Conservation (phyloP, 495 filamentous ascomycete genomes). For the Penicillium lividum region DNA sequence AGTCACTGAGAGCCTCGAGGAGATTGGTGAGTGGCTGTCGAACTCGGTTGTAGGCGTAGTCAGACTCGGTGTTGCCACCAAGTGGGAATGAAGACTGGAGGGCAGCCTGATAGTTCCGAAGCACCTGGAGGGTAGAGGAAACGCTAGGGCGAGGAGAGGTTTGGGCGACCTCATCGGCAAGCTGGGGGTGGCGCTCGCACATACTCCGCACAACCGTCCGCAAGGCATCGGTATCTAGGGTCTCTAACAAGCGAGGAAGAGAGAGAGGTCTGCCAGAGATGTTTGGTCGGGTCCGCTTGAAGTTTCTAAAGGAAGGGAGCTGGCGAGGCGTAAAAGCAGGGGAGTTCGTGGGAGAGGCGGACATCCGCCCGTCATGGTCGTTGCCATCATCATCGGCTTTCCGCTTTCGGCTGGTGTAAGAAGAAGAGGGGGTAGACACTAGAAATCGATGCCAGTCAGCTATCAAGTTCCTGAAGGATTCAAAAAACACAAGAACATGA, state of each 20-base stretch:
- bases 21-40: slow-evolving; percentile 76
- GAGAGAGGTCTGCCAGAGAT: slow-evolving; percentile 75
- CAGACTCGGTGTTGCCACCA: slow-evolving; percentile 76
- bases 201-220: slow-evolving; percentile 80
- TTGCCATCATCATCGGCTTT: slow-evolving; percentile 80
- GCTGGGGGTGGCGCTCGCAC: slow-evolving; percentile 81
- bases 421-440: slow-evolving; percentile 58
- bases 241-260: slow-evolving; percentile 84
- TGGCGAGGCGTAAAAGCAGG: slow-evolving; percentile 69
- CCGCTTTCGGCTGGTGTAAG: slow-evolving; percentile 68
- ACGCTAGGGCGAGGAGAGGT: slow-evolving; percentile 84
- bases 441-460: slow-evolving; percentile 23
- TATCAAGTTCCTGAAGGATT: background rate
- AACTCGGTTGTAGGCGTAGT: slow-evolving; percentile 94
- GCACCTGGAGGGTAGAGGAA: slow-evolving; percentile 71
- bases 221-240: slow-evolving; percentile 79
- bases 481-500: slow-evolving; percentile 7
- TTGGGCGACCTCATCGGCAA: slow-evolving; percentile 75
- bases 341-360: slow-evolving; percentile 76
- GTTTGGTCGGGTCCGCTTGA: slow-evolving; percentile 67
- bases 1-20: slow-evolving; percentile 87
- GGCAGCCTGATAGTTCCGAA: slow-evolving; percentile 76
- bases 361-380: slow-evolving; percentile 78
- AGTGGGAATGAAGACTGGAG: slow-evolving; percentile 83
- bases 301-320: slow-evolving; percentile 63